These are phyloP conservation scores for Botryosphaeria agaves DNA, from an alignment of 2,329 filamentous ascomycete genomes.

Conservation along the genomic window DNA sequence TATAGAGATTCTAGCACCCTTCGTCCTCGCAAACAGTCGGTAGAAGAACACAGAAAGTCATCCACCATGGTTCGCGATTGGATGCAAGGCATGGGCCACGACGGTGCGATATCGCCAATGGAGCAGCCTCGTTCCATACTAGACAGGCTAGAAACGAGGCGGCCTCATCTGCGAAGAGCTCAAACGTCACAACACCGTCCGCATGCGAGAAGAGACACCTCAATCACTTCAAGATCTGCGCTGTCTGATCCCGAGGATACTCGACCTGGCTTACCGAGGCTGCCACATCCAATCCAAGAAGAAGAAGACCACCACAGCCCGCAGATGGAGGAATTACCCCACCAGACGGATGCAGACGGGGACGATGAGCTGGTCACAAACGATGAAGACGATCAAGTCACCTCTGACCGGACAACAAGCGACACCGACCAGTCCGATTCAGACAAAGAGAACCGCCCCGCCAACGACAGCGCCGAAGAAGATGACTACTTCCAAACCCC, in stretches of 20 bases:
- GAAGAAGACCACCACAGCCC: constrained; percentile 23
- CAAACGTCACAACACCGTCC: constrained; percentile 18
- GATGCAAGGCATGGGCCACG: constrained; percentile 56
- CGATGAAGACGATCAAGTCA: constrained; percentile 45
- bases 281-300: constrained; percentile 24
- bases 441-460: constrained; percentile 12
- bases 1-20: constrained; percentile 44
- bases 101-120: constrained; percentile 36
- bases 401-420: constrained; percentile 10
- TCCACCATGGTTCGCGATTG: constrained; percentile 73
- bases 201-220: constrained; percentile 23
- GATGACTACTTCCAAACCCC: constrained; percentile 27
- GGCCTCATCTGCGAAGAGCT: constrained; percentile 36
- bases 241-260: constrained; percentile 40
- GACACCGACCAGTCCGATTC: constrained; percentile 4
- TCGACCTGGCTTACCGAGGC: constrained; percentile 14
- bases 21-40: constrained; percentile 27
- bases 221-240: constrained; percentile 33
- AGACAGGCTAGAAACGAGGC: constrained; percentile 36
- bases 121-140: constrained; percentile 43
- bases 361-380: constrained; percentile 82
- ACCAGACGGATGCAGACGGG: constrained; percentile 66
- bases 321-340: constrained; percentile 26
- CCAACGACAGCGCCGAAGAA: constrained; percentile 10
- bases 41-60: constrained; percentile 47